phyloP scores from a whole-genome alignment of 2,329 filamentous ascomycete genomes.

The Monilinia fructicola region DNA sequence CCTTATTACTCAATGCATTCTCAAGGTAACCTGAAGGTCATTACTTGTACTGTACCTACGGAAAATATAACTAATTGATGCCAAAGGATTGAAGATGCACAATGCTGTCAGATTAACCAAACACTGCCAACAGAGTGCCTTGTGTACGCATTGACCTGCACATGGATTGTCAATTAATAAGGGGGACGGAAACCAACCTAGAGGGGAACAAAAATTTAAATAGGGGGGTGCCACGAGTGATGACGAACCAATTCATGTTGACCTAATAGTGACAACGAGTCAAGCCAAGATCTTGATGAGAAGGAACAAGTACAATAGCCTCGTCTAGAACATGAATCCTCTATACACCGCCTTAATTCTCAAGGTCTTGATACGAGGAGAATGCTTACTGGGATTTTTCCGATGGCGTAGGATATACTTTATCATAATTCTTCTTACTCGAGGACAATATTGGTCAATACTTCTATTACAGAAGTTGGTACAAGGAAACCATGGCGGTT shows the following conservation, averaged over 20 bases:
- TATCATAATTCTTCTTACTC: neutral
- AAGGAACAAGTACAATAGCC: constrained; percentile 18
- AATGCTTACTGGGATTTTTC: neutral
- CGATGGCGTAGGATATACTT: neutral
- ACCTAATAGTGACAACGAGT: constrained; percentile 16
- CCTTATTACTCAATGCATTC: constrained; percentile 16
- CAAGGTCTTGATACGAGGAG: constrained; percentile 11
- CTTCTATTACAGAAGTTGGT: constrained; percentile 7
- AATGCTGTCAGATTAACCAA: constrained; percentile 24
- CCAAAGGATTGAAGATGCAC: constrained; percentile 23
- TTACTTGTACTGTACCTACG: constrained; percentile 19
- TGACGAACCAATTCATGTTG: constrained; percentile 2
- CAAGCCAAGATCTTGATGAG: constrained; percentile 21
- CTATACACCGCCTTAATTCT: constrained; percentile 20
- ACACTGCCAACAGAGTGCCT: constrained; percentile 18
- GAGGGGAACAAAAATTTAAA: constrained; percentile 22
- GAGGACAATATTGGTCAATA: constrained; percentile 11
- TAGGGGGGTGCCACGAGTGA: constrained; percentile 19
- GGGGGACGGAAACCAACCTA: constrained; percentile 23
- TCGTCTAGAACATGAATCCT: constrained; percentile 17
- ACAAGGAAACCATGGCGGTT: constrained; percentile 2
- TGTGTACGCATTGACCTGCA: constrained; percentile 23
- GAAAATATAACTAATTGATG: constrained; percentile 14
- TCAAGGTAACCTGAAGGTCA: constrained; percentile 21
- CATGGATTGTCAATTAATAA: constrained; percentile 20